Percentiles rank a stretch among this genome's conserved stretches.
These are phyloP conservation scores for Luzula sylvatica DNA, from an alignment of 176 grass and related monocot genomes.

Conservation along the genomic window DNA sequence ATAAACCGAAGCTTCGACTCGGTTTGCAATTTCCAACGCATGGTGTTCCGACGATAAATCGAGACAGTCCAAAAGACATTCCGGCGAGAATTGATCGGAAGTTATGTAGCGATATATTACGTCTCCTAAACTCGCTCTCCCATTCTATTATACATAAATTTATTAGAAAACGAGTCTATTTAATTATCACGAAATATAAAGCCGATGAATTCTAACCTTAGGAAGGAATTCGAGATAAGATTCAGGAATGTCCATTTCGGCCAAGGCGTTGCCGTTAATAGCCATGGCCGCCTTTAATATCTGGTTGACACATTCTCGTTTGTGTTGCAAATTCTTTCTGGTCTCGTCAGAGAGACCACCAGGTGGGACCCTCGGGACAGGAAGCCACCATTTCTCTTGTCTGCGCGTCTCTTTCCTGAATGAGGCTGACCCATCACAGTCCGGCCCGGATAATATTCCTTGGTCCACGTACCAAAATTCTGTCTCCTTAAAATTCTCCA, in stretches of 20 bases:
- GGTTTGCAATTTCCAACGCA: slow-evolving; percentile 68
- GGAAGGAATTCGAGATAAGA: slow-evolving; percentile 69
- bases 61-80: slow-evolving; percentile 78
- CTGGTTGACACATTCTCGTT: slow-evolving; percentile 63
- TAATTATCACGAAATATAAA: too few relatives aligned
- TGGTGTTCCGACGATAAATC: slow-evolving; percentile 86
- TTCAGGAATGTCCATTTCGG: slow-evolving; percentile 84
- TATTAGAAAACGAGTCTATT: not conserved
- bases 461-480: slow-evolving; percentile 99
- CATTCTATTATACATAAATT: slow-evolving; percentile 38
- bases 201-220: slow-evolving; percentile 32
- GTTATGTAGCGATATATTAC: slow-evolving; percentile 72
- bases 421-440: slow-evolving; percentile 52
- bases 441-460: slow-evolving; percentile 52
- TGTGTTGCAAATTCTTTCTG: slow-evolving; percentile 58
- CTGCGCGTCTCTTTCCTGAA: slow-evolving; percentile 31
- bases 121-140: slow-evolving; percentile 65
- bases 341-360: slow-evolving; percentile 48
- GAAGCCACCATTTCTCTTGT: slow-evolving; percentile 99
- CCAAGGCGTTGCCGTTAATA: slow-evolving; percentile 75
- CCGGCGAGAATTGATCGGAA: slow-evolving; percentile 71
- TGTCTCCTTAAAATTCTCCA: slow-evolving; percentile 62
- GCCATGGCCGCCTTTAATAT: slow-evolving; percentile 91
- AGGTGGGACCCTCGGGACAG: slow-evolving; percentile 45
- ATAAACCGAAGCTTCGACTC: slow-evolving; percentile 73